Evolutionary conservation across 2,329 filamentous ascomycete genomes (phyloP).

Genomic region (Fusarium paranaense): DNA sequence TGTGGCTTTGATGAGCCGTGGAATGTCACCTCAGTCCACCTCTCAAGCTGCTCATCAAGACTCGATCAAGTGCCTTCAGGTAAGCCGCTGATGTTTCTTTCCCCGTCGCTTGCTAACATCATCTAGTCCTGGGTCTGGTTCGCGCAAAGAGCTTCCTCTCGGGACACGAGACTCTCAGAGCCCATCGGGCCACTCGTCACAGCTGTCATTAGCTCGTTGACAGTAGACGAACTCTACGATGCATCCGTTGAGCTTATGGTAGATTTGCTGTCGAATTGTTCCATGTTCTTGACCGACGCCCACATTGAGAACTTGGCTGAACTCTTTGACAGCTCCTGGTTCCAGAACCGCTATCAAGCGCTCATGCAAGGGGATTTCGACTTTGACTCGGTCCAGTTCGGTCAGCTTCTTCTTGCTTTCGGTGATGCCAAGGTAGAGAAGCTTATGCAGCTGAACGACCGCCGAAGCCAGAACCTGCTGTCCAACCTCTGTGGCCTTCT

Average conservation of each 20-base stretch:
- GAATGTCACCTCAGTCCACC: constrained; percentile 48
- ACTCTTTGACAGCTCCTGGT: constrained; percentile 72
- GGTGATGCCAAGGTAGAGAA: constrained; percentile 73
- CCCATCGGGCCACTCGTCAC: constrained; percentile 71
- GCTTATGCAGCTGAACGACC: constrained; percentile 65
- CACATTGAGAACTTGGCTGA: constrained; percentile 69
- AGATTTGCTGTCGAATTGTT: constrained; percentile 74
- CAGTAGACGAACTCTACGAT: constrained; percentile 68
- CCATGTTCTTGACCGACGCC: constrained; percentile 68
- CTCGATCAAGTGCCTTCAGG: constrained; percentile 71
- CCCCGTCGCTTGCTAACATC: constrained; percentile 7
- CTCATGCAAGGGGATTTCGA: constrained; percentile 71
- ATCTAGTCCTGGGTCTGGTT: constrained; percentile 79
- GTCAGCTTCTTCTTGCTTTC: constrained; percentile 74
- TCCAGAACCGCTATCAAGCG: constrained; percentile 64
- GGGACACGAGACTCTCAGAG: constrained; percentile 67
- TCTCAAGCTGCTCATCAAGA: constrained; percentile 60
- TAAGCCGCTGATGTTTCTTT: constrained; percentile 35
- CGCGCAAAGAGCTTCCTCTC: constrained; percentile 72
- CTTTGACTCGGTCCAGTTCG: constrained; percentile 74
- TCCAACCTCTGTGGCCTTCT: constrained; percentile 73
- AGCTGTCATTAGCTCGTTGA: constrained; percentile 70
- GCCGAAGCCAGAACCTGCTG: constrained; percentile 66
- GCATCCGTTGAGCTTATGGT: constrained; percentile 72
- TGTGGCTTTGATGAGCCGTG: constrained; percentile 53